phyloP scores from a whole-genome alignment of 208 protist genomes.

The Acanthamoeba polyphaga region DNA sequence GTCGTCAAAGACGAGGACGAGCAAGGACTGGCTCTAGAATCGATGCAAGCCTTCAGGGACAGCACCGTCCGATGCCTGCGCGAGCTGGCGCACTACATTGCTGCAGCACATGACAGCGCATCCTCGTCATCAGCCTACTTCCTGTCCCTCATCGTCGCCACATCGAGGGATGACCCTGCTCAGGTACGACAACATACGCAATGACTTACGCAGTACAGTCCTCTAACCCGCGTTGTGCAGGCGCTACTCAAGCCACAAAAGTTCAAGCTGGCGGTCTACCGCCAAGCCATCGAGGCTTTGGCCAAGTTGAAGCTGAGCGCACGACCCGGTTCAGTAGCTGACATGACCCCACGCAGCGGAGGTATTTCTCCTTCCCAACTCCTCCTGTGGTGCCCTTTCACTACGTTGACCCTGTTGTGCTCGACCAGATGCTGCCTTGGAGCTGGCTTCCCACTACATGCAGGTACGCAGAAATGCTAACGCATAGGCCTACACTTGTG shows the following conservation, averaged over 20 bases:
- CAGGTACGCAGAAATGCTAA: not conserved
- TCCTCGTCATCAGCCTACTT: not conserved
- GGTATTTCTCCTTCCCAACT: not conserved
- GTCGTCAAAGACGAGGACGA: not conserved
- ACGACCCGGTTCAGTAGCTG: too few relatives aligned
- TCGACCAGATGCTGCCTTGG: not conserved
- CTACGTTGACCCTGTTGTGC: not conserved
- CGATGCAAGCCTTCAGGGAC: not conserved
- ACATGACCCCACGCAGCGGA: not conserved
- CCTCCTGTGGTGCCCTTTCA: not conserved
- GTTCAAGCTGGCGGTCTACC: not conserved
- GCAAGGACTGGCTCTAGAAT: not conserved
- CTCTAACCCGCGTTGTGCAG: not conserved
- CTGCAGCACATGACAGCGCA: not conserved
- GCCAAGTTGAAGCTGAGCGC: not conserved
- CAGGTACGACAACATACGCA: not conserved
- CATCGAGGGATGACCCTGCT: not conserved
- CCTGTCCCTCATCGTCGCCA: not conserved
- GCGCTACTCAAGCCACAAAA: conserved; percentile 4
- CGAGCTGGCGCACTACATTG: not conserved
- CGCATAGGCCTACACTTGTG: not conserved
- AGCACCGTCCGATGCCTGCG: not conserved
- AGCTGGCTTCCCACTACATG: not conserved
- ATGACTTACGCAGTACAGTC: not conserved
- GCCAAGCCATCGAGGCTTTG: not conserved